These are phyloP conservation scores for Dipteronia dyeriana DNA, from an alignment of 345 rosid species.

Conservation along the genomic window DNA sequence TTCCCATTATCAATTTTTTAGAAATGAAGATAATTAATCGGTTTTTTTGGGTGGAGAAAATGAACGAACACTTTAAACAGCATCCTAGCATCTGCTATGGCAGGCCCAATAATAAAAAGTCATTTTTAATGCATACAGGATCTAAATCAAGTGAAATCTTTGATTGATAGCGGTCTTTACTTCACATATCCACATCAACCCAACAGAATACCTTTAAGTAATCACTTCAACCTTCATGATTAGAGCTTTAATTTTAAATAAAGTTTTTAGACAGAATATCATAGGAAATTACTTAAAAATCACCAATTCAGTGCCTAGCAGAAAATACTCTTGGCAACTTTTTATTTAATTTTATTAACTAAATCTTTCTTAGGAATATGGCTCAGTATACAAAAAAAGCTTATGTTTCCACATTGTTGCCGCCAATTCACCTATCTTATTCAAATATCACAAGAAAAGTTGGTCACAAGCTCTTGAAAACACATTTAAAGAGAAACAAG, in stretches of 20 bases:
- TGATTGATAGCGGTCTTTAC: background rate
- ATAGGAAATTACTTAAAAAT: background rate
- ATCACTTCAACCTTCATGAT: background rate
- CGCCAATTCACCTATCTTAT: background rate
- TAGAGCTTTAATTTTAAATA: background rate
- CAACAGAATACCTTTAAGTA: background rate
- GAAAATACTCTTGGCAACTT: background rate
- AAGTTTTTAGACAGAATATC: background rate
- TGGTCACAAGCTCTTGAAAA: too few relatives aligned
- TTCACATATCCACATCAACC: background rate
- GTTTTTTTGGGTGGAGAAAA: background rate
- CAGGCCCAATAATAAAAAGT: background rate
- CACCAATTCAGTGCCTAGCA: background rate
- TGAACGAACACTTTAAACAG: background rate
- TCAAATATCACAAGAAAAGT: background rate
- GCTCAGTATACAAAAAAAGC: background rate
- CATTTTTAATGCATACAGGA: background rate
- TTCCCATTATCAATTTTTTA: background rate
- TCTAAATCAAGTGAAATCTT: background rate
- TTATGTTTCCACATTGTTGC: background rate
- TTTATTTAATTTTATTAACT: background rate
- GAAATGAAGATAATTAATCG: background rate
- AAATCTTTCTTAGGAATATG: background rate
- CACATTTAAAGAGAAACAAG: too few relatives aligned
- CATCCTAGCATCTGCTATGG: background rate